Conservation (phyloP, 441 rosid species). For the Daphne laureola region DNA sequence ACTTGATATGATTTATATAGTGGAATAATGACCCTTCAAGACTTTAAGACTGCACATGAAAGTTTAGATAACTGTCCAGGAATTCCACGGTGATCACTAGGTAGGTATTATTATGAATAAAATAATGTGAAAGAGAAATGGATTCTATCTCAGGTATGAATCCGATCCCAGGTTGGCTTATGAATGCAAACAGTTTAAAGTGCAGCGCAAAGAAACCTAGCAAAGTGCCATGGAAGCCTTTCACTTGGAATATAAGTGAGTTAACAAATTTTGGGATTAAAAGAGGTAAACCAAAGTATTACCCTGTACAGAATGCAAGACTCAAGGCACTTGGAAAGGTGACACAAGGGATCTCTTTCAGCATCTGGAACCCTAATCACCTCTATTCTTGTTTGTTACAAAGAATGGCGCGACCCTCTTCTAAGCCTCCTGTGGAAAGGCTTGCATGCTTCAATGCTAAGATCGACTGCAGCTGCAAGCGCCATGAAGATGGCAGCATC, state of each 20-base stretch:
- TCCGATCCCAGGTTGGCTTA: too few species aligned
- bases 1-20: too few species aligned
- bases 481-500: slow-evolving; percentile 98
- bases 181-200: too few species aligned
- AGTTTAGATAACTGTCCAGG: too few species aligned
- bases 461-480: slow-evolving; percentile 90
- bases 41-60: too few species aligned
- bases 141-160: too few species aligned
- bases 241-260: slow-evolving; percentile 10
- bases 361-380: slow-evolving; percentile 13
- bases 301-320: slow-evolving; percentile 31
- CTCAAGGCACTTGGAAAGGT: slow-evolving; percentile 17
- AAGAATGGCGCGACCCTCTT: slow-evolving; percentile 56
- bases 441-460: slow-evolving; percentile 84
- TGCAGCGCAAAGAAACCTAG: background rate
- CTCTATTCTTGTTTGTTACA: slow-evolving; percentile 25
- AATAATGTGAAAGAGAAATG: too few species aligned
- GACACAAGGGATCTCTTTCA: slow-evolving; percentile 18
- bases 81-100: too few species aligned
- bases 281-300: slow-evolving; percentile 13
- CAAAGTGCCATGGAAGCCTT: slow-evolving; percentile 6
- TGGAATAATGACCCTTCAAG: too few species aligned
- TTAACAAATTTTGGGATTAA: slow-evolving; percentile 15
- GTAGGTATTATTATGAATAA: too few species aligned
- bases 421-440: slow-evolving; percentile 67